Evolutionary conservation across 164 flowering plant species (phyloP).

Genomic region (Tetrastigma voinierianum): DNA sequence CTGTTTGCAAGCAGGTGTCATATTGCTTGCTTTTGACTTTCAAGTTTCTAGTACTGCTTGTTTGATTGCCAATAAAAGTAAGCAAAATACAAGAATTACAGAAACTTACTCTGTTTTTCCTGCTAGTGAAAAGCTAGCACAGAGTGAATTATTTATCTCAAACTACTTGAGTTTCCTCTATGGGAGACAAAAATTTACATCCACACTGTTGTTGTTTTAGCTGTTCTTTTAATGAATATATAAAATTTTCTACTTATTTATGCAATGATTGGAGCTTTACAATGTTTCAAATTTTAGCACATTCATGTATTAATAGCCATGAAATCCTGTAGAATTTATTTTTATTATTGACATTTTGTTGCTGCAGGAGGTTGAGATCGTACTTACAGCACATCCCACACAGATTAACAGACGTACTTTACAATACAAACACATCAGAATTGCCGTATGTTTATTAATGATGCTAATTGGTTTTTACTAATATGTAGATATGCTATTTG

Average conservation of each 20-base stretch:
- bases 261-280: no score
- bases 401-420: slow-evolving; percentile 85
- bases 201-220: no score
- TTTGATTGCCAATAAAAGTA: background rate
- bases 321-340: background rate
- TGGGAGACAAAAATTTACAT: no score
- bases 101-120: background rate
- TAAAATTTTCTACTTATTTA: no score
- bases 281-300: no score
- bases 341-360: slow-evolving; percentile 13
- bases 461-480: background rate
- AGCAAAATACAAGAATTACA: background rate
- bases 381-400: slow-evolving; percentile 94
- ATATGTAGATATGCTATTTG: background rate
- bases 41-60: background rate
- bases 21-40: slow-evolving; percentile 5
- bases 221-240: no score
- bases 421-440: slow-evolving; percentile 86
- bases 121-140: no score
- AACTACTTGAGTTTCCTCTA: no score
- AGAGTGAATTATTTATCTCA: no score
- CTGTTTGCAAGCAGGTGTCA: slow-evolving; percentile 80
- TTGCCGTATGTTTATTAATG: slow-evolving; percentile 57
- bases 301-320: background rate
- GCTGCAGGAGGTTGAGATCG: slow-evolving; percentile 84